phyloP scores from a whole-genome alignment of 805 yeast genomes.

The Millerozyma acaciae region DNA sequence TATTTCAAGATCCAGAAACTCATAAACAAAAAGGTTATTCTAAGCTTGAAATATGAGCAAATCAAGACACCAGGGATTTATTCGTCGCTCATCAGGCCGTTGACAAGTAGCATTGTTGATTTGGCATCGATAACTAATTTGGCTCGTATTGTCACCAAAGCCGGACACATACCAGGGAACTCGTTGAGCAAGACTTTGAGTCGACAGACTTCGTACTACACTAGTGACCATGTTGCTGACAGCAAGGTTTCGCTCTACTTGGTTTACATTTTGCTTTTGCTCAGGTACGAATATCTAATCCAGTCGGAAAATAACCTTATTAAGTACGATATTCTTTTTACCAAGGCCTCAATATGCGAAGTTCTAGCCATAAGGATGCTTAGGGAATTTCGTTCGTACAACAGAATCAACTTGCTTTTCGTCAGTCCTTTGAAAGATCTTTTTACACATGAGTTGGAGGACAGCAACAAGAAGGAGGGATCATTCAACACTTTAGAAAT shows the following conservation, averaged over 20 bases:
- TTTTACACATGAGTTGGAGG: too few relatives aligned
- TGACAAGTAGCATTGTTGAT: slow-evolving; percentile 36
- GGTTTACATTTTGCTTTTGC: slow-evolving; percentile 29
- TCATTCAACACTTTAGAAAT: slow-evolving; percentile 46
- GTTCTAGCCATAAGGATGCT: slow-evolving; percentile 48
- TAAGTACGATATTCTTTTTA: slow-evolving; percentile 32
- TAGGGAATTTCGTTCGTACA: slow-evolving; percentile 40
- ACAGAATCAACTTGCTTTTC: slow-evolving; percentile 44
- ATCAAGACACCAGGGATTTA: slow-evolving; percentile 49
- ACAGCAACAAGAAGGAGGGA: slow-evolving; percentile 2
- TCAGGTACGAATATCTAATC: slow-evolving; percentile 36
- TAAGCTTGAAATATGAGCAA: slow-evolving; percentile 49
- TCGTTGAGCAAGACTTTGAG: slow-evolving; percentile 19
- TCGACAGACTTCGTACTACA: slow-evolving; percentile 11
- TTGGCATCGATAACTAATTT: slow-evolving; percentile 36
- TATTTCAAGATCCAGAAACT: slow-evolving; percentile 41
- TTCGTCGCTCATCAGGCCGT: slow-evolving; percentile 44
- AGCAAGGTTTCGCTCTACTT: slow-evolving; percentile 20
- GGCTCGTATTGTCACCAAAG: slow-evolving; percentile 26
- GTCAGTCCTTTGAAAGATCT: slow-evolving; percentile 43
- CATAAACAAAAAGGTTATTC: slow-evolving; percentile 38
- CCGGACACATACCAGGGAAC: slow-evolving; percentile 13
- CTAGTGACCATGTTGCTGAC: slow-evolving; percentile 8
- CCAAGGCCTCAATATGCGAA: slow-evolving; percentile 52
- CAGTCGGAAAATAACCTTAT: slow-evolving; percentile 38